These are phyloP conservation scores for Vanrija sp. DNA, from an alignment of 1,284 basidiomycete genomes.

Conservation along the genomic window DNA sequence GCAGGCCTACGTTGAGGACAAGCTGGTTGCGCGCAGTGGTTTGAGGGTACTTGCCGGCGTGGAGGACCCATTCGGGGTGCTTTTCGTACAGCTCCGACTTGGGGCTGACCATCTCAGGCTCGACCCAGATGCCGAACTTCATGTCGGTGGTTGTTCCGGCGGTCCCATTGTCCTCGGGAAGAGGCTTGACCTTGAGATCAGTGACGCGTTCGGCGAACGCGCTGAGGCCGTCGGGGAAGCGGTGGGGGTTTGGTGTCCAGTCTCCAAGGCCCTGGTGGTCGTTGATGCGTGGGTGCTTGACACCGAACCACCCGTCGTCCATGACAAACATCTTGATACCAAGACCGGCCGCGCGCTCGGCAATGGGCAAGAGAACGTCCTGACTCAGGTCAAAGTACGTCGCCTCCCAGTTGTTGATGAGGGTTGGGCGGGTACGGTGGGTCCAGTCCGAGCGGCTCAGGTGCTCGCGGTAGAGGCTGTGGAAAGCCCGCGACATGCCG, in stretches of 20 bases:
- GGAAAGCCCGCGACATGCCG: slow-evolving; percentile 25
- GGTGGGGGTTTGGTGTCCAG: slow-evolving; percentile 28
- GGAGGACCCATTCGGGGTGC: slow-evolving; percentile 37
- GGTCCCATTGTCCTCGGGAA: not conserved
- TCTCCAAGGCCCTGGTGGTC: slow-evolving; percentile 33
- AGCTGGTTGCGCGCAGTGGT: slow-evolving; percentile 32
- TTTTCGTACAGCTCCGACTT: slow-evolving; percentile 28
- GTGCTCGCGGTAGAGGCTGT: slow-evolving; percentile 30
- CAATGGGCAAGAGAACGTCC: slow-evolving; percentile 22
- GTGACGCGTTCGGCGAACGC: slow-evolving; percentile 21
- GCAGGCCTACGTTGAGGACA: slow-evolving; percentile 28
- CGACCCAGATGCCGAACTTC: slow-evolving; percentile 38
- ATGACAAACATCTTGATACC: slow-evolving; percentile 37
- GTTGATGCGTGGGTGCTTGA: slow-evolving; percentile 25
- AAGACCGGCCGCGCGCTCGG: slow-evolving; percentile 19
- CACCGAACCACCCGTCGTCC: slow-evolving; percentile 43
- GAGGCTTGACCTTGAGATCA: not conserved
- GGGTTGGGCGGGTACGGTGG: slow-evolving; percentile 19
- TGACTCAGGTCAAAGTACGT: slow-evolving; percentile 34
- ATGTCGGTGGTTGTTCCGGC: slow-evolving; percentile 2
- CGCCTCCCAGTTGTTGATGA: slow-evolving; percentile 42
- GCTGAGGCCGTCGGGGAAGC: slow-evolving; percentile 28
- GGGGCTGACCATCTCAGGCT: slow-evolving; percentile 42
- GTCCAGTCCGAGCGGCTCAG: slow-evolving; percentile 17
- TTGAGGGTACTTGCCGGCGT: slow-evolving; percentile 15